Percentiles rank a stretch among this genome's conserved stretches.
Evolutionary conservation across 2,329 filamentous ascomycete genomes (phyloP).

Genomic region (Penicillium crustosum): DNA sequence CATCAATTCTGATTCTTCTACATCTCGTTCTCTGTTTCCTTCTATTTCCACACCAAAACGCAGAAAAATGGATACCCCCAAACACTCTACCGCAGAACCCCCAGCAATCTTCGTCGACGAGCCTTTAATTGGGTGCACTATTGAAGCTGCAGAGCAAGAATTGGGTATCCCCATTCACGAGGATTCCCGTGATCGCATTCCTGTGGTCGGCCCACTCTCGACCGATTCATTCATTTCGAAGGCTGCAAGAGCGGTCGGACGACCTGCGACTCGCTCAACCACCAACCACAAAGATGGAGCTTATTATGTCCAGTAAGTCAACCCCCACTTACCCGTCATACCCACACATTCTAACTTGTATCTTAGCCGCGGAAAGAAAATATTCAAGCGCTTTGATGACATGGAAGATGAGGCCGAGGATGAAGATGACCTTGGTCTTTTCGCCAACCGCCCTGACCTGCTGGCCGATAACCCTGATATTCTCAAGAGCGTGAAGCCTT

Average conservation of each 20-base stretch:
- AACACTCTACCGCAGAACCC: conserved; percentile 30
- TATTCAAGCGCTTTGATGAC: conserved; percentile 57
- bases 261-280: conserved; percentile 11
- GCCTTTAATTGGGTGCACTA: conserved; percentile 24
- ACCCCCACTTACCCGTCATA: conserved; percentile 24
- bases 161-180: conserved; percentile 57
- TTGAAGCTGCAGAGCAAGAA: background rate
- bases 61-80: conserved; percentile 43
- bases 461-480: conserved; percentile 29
- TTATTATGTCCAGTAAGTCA: conserved; percentile 22
- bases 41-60: conserved; percentile 49
- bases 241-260: background rate
- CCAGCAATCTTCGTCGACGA: conserved; percentile 27
- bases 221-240: conserved; percentile 55
- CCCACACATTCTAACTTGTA: conserved; percentile 26
- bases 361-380: conserved; percentile 60
- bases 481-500: conserved; percentile 43
- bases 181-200: conserved; percentile 61
- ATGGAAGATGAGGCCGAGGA: conserved; percentile 42
- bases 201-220: conserved; percentile 27
- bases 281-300: background rate
- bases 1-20: conserved; percentile 45
- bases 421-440: conserved; percentile 45
- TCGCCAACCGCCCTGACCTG: conserved; percentile 42
- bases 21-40: conserved; percentile 57